Base-by-base conservation (phyloP, 495 filamentous ascomycete species). In the Tuber microsphaerosporum region DNA sequence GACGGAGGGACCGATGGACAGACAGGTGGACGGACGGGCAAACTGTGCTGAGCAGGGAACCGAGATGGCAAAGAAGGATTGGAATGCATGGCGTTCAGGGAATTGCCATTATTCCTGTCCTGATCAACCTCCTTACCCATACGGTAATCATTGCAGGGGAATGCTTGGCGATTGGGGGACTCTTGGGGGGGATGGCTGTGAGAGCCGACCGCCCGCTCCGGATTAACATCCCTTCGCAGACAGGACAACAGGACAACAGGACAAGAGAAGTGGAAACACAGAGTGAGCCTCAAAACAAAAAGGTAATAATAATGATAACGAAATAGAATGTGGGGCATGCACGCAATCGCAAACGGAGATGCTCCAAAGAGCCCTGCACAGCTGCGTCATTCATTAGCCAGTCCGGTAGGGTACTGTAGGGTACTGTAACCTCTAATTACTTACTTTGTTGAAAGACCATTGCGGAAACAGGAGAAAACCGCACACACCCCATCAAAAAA, bases 241-340 rank as follows among this genome's bases (percentile, higher is more conserved):
- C 76, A 73, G 75, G 56, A 31, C 56, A 65, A 31, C 39, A 41
- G 37, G 37, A 39, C 37, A 39, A 75, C 76, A 73, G 75, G 56
- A 65, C 56, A 65, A 31, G 56, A 65, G 56, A 17, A 22, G 26
- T 31, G 9, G 10, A 65, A 65, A 31, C n/a, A 31, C n/a, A 31
- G 56, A 31, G 56, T 65, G 51, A 65, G 12, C 56, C 26, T 14
- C 26, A n/a, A 65, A 31, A 6, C 4, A 31, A 65, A 16, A 61
- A 16, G 12, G 10, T 56, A 3, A 14, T 56, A 16, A 61, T 61
- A n/a, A n/a, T n/a, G n/a, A 61, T 51, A 61, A 31, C 31, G n/a
- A 71, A 71, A 72, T 75, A 77, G 77, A 77, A 69, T 78, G 76
- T 75, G 76, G 76, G 75, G 76, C 74, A 51, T 72, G 73, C 75